Evolutionary conservation across 73 alveolate genomes (phyloP), one percentile per base, ranked within the genome.

Genomic region (Urostyla sp.): DNA sequence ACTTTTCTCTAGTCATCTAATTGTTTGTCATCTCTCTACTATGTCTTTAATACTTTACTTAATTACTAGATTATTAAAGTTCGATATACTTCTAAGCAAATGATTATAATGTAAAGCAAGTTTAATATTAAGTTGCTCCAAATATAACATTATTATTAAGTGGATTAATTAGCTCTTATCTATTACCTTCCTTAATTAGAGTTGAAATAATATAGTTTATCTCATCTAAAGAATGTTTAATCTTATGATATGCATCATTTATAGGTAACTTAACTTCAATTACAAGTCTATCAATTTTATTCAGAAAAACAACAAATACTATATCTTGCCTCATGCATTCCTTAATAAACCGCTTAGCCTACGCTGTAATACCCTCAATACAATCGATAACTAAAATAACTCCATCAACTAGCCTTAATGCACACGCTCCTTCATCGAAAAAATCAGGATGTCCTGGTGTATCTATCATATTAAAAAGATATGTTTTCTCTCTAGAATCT

Each of bases 391-490:
- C 95, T 6, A 97, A 66, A 31, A 97, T 82, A 45, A 93, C 97
- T 11, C 98, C 99, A 93, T 97, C 99, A 43, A 90, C 88, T 8
- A 95, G 84, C 85, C 98, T 86, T 28, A 91, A 59, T 32, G 95
- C 94, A 49, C 96, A 85, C 30, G 92, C 87, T 15, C 94, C 98
- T 91, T 97, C 99, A 77, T 97, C 99, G 35, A 88, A 75, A 76
- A 96, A 96, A 67, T 96, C 91, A 0, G 98, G 96, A 78, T 97
- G 99, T 35, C 99, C 99, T 6, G 99, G 99, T n/a, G 99, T 97
- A 77, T 97, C 99, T 51, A 95, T 90, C 37, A 96, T 67, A 66
- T 98, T 96, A 73, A 98, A 90, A 52, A 97, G 88, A 89, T 87
- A 97, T 80, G 98, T 93, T 88, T 98, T 98, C 74, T 98, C 99